Evolutionary conservation across 2,329 filamentous ascomycete genomes (phyloP), one percentile per base, ranked within the genome.

Genomic region (Xylogone sp.): DNA sequence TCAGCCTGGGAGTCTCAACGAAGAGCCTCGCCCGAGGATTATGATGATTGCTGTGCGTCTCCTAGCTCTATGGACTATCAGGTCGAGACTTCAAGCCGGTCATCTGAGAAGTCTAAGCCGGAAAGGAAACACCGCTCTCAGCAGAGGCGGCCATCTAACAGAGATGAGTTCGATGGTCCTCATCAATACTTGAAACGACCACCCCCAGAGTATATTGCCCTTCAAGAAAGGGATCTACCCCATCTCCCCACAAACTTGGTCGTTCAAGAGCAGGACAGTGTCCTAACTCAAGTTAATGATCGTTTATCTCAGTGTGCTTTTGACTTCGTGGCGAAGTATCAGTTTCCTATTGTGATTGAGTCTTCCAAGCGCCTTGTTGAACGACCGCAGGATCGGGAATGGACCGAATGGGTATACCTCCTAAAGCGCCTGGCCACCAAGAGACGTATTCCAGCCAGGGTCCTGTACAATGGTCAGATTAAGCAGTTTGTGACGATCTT

Each of bases 341-440:
- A 93, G 70, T 95, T 95, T 66, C 90, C 90, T 12, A 91, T 95
- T 60, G 90, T 90, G 10, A 71, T 94, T 62, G 88, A 90, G 52
- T 47, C 20, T 47, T 47, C 29, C 6, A 39, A 47, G 81, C 81
- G 88, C 59, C 86, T 86, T 51, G 79, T 92, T 49, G 84, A 87
- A 66, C 75, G 84, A 44, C 83, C 88, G 27, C 83, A 85, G 63
- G 88, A 92, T 70, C 80, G 88, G 56, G 90, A 94, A 69, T 95
- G 90, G 90, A 93, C 88, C 44, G 90, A 95, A 71, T 95, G 90
- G 90, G 90, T 93, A 51, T 90, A 92, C 68, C 79, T 95, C 53
- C 76, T 95, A 59, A 94, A 94, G 72, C 81, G 89, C 46, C 79
- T 95, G 53, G 90, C 90, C 27, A 95, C 90, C 29, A 94, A 93